A percentile compares a stretch with the other conserved stretches of the same genome.
phyloP scores from a whole-genome alignment of 2,329 filamentous ascomycete species.

The Trichoderma sp. region DNA sequence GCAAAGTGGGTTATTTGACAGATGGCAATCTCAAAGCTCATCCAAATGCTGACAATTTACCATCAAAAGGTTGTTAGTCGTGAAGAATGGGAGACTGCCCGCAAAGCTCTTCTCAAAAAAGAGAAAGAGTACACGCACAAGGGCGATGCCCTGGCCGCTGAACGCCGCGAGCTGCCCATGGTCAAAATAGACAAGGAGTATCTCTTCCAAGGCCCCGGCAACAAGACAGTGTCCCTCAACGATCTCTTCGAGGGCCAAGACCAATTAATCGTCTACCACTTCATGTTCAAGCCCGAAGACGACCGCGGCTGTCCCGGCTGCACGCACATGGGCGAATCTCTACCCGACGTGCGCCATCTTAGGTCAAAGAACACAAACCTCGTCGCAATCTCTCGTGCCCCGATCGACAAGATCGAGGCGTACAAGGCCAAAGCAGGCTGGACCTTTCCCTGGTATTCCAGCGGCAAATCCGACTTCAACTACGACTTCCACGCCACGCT shows the following conservation, averaged over 20 bases:
- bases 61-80: conserved; percentile 33
- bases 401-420: conserved; percentile 38
- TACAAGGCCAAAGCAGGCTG: conserved; percentile 43
- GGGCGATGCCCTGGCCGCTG: conserved; percentile 32
- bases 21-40: neutral
- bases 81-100: conserved; percentile 38
- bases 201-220: conserved; percentile 37
- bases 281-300: conserved; percentile 44
- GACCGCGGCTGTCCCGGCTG: conserved; percentile 42
- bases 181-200: conserved; percentile 41
- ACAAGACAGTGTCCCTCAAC: conserved; percentile 29
- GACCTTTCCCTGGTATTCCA: conserved; percentile 45
- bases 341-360: conserved; percentile 43
- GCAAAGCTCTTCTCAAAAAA: conserved; percentile 37
- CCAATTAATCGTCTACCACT: conserved; percentile 47
- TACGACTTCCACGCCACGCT: conserved; percentile 42
- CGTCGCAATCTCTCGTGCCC: conserved; percentile 42
- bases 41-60: neutral
- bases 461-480: conserved; percentile 40
- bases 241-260: conserved; percentile 38
- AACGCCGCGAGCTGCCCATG: conserved; percentile 42
- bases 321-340: conserved; percentile 40
- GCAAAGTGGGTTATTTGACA: neutral
- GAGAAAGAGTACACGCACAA: conserved; percentile 38
- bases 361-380: conserved; percentile 40